Percentiles rank a stretch among this genome's conserved stretches.
These are phyloP conservation scores for Colletotrichum spaethianum DNA, from an alignment of 2,329 filamentous ascomycete species.

Conservation along the genomic window DNA sequence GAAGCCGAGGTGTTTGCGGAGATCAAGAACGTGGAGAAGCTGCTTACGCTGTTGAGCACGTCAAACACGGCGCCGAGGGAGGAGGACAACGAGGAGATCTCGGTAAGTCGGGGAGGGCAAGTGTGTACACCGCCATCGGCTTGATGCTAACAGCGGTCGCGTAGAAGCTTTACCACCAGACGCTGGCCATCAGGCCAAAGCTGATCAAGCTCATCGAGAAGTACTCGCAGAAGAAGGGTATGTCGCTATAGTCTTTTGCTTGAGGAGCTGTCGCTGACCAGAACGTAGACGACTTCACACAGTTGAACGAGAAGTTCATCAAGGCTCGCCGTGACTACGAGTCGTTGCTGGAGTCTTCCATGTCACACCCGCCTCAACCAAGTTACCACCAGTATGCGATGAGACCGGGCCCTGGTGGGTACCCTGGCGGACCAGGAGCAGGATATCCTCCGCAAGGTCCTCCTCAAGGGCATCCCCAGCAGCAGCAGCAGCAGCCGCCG, in stretches of 20 bases:
- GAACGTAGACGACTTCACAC: slow-evolving; percentile 90
- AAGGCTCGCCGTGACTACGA: slow-evolving; percentile 98
- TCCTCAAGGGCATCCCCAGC: slow-evolving; percentile 49
- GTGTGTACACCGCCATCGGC: not conserved
- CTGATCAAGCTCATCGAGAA: slow-evolving; percentile 98
- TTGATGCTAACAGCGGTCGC: not conserved
- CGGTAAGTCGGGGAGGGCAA: slow-evolving; percentile 64
- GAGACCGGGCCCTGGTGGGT: slow-evolving; percentile 64
- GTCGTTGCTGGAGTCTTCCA: slow-evolving; percentile 93
- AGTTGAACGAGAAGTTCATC: slow-evolving; percentile 99
- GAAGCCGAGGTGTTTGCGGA: slow-evolving; percentile 80
- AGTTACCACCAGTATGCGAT: slow-evolving; percentile 79
- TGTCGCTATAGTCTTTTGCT: not conserved
- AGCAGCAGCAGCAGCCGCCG: slow-evolving; percentile 36
- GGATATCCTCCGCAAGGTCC: slow-evolving; percentile 60
- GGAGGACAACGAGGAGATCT: slow-evolving; percentile 97
- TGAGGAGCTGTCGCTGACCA: not conserved
- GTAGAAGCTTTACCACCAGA: slow-evolving; percentile 89
- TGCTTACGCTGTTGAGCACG: slow-evolving; percentile 92
- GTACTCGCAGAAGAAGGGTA: slow-evolving; percentile 99
- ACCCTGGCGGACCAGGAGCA: slow-evolving; percentile 51
- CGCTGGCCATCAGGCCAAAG: slow-evolving; percentile 93
- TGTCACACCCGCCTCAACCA: slow-evolving; percentile 91
- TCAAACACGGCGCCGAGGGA: slow-evolving; percentile 84
- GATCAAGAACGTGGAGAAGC: slow-evolving; percentile 75